These are phyloP conservation scores for Bruguiera parviflora DNA, from an alignment of 345 rosid species.

Conservation along the genomic window DNA sequence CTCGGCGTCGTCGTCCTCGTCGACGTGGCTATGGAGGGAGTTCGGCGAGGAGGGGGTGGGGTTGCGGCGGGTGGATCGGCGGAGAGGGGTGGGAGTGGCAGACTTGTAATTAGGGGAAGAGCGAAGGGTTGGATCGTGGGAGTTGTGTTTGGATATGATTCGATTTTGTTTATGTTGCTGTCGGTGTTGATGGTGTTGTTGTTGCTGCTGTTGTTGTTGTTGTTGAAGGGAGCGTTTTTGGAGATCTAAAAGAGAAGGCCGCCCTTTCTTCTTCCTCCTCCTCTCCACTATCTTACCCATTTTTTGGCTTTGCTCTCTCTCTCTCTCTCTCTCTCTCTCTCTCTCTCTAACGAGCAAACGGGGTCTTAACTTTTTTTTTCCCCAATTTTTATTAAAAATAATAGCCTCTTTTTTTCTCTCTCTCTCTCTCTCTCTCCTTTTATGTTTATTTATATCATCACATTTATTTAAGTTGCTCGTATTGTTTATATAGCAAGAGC, in stretches of 20 bases:
- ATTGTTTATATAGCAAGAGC: no score
- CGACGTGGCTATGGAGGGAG: background rate
- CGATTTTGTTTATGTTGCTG: background rate
- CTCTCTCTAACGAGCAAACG: constrained; percentile 25
- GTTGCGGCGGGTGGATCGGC: constrained; percentile 55
- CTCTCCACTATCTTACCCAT: constrained; percentile 11
- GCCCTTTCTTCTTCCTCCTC: constrained; percentile 28
- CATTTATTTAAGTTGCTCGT: no score
- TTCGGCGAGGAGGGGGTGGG: constrained; percentile 12
- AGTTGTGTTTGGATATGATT: background rate
- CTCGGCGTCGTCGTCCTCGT: constrained; percentile 4
- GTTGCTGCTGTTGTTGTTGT: background rate
- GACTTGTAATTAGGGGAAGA: constrained; percentile 32
- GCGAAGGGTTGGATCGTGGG: background rate
- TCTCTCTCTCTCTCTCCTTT: no score
- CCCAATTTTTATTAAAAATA: no score
- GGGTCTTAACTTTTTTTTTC: constrained; percentile 8
- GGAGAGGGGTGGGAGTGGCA: constrained; percentile 37
- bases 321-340: constrained; percentile 1
- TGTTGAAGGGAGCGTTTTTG: constrained; percentile 18
- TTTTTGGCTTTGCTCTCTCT: background rate
- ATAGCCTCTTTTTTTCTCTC: background rate
- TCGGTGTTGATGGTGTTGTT: background rate
- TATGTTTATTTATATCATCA: background rate
- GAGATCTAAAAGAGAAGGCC: constrained; percentile 28